Evolutionary conservation across 75 land plant species (phyloP), one percentile per base, ranked within the genome.

Genomic region (Sequoiadendron giganteum): DNA sequence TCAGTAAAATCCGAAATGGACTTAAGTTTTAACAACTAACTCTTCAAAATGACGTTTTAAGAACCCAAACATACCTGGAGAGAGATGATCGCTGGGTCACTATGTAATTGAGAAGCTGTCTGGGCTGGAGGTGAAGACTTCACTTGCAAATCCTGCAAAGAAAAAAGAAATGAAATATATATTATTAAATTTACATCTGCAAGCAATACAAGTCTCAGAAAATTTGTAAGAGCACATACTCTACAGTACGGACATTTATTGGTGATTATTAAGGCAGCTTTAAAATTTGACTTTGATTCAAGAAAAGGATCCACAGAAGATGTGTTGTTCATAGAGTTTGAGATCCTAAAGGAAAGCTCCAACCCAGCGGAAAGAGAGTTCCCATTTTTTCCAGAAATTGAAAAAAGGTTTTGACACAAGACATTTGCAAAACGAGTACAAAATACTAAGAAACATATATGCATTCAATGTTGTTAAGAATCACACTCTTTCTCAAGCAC

Each of bases 81-180:
- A 79, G 92, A 88, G 58, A 92, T 91, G 77, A 92, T 92, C 36
- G 93, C 93, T 21, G 93, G 93, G 85, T 92, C 93, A 65, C 84
- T 85, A 34, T 92, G 90, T 42, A 84, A 75, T 28, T 88, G 87
- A 75, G 91, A 88, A 82, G 88, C 25, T 18, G 88, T 90, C 16
- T 82, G 89, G 61, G 87, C 82, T 82, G 91, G 90, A 56, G 93
- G 93, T 32, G 93, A 91, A 16, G 88, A 91, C 81, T 92, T 92
- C 87, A 92, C 93, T 89, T 92, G 92, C 89, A 92, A 89, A 88
- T 92, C 93, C 93, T 92, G 89, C 21, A 28, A 52, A 85, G 54
- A 48, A 30, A 25, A 87, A 58, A 72, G 7, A 47, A 28, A 14
- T 7, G 42, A 55, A 36, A 86, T 7, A 49, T 28, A 85, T n/a